Conservation (phyloP, 208 protist genomes). For the Trypanosoma melophagium region DNA sequence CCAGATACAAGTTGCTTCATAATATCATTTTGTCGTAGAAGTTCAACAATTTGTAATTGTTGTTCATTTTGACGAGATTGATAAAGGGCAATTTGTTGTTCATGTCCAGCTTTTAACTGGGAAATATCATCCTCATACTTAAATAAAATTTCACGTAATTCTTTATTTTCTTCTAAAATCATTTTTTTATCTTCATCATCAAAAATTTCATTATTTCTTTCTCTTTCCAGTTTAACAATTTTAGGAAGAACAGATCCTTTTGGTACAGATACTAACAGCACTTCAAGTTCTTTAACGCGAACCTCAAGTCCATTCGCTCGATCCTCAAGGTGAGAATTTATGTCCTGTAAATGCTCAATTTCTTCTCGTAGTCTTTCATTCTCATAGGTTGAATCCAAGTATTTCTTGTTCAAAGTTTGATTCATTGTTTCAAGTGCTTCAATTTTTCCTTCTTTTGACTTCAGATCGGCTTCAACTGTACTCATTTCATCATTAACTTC, state of each 20-base stretch:
- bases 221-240: slow-evolving; percentile 1
- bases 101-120: slow-evolving; percentile 17
- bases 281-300: slow-evolving; percentile 52
- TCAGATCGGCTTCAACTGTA: slow-evolving; percentile 16
- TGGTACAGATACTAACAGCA: slow-evolving; percentile 32
- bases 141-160: slow-evolving; percentile 6
- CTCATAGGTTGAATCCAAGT: slow-evolving; percentile 25
- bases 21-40: slow-evolving; percentile 45
- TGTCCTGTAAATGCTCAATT: slow-evolving; percentile 35
- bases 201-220: slow-evolving; percentile 2
- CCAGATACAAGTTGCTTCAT: slow-evolving; percentile 15
- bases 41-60: slow-evolving; percentile 47
- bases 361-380: slow-evolving; percentile 51
- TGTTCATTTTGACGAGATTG: slow-evolving; percentile 31
- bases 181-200: slow-evolving; percentile 11
- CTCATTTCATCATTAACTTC: slow-evolving; percentile 18
- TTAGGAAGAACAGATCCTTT: slow-evolving; percentile 20
- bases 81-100: slow-evolving; percentile 33
- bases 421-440: slow-evolving; percentile 21
- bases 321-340: slow-evolving; percentile 39
- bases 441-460: slow-evolving; percentile 14
- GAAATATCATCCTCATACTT: slow-evolving; percentile 15
- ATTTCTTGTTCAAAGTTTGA: slow-evolving; percentile 20
- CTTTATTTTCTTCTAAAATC: slow-evolving; percentile 21
- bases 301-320: slow-evolving; percentile 41